phyloP scores from a whole-genome alignment of 306 rosid genomes.

The Canavalia ensiformis region DNA sequence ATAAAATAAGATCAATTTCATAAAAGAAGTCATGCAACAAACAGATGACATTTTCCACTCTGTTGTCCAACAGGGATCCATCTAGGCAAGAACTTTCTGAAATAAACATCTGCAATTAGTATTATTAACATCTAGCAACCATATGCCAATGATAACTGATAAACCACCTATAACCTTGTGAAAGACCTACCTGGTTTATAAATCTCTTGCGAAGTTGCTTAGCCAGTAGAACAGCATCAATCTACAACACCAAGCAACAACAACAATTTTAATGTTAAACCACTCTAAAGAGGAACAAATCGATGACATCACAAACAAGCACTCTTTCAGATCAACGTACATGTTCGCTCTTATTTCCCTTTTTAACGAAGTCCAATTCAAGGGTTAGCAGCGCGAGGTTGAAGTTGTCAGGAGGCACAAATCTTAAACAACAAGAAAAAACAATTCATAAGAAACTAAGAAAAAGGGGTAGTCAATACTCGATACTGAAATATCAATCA shows the following conservation, averaged over 20 bases:
- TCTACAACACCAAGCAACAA: constrained; percentile 59
- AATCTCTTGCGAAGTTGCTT: constrained; percentile 77
- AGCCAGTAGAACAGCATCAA: constrained; percentile 84
- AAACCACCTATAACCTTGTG: not conserved
- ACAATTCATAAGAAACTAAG: constrained; percentile 33
- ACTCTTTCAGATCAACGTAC: constrained; percentile 47
- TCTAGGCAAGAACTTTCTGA: not conserved
- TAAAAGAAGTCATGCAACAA: constrained; percentile 10
- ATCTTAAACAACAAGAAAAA: constrained; percentile 59
- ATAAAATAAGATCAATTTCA: constrained; percentile 36
- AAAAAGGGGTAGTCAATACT: not conserved
- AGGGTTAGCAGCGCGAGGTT: constrained; percentile 77
- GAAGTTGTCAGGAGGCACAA: constrained; percentile 82
- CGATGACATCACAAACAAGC: constrained; percentile 2
- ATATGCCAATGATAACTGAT: not conserved
- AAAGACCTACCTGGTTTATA: constrained; percentile 70
- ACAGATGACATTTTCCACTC: constrained; percentile 28
- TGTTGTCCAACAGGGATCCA: constrained; percentile 2
- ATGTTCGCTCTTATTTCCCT: constrained; percentile 83
- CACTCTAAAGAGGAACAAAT: constrained; percentile 27
- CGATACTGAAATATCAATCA: not conserved
- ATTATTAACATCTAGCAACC: constrained; percentile 28
- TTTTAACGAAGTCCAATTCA: constrained; percentile 89
- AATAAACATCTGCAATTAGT: constrained; percentile 5
- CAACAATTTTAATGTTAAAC: constrained; percentile 16